A percentile compares a stretch with the other conserved stretches of the same genome.
Conservation (phyloP, 805 yeast genomes). For the Ogataea pilisensis region DNA sequence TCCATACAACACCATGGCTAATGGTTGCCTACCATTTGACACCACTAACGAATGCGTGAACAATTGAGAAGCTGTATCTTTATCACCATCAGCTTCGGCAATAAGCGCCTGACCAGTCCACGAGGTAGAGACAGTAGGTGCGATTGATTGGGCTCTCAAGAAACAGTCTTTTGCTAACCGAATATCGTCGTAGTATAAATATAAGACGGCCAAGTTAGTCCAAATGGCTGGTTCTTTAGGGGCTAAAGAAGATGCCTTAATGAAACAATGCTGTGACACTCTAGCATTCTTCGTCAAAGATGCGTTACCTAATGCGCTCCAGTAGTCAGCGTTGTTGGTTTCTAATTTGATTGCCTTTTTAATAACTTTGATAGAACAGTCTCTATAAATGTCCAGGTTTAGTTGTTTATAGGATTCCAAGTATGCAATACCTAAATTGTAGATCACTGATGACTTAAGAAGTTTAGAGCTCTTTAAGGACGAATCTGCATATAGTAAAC, state of each 20-base stretch:
- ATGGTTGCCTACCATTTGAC: slow-evolving; percentile 67
- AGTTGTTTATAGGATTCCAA: slow-evolving; percentile 39
- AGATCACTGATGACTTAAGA: slow-evolving; percentile 50
- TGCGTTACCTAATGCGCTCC: slow-evolving; percentile 83
- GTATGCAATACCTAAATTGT: slow-evolving; percentile 69
- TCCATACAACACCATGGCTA: slow-evolving; percentile 72
- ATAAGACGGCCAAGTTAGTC: slow-evolving; percentile 79
- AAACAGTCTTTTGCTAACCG: slow-evolving; percentile 73
- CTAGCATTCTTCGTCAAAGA: slow-evolving; percentile 59
- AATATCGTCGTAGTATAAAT: slow-evolving; percentile 61
- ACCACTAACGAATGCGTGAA: slow-evolving; percentile 77
- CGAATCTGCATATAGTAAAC: slow-evolving; percentile 29
- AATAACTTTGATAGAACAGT: slow-evolving; percentile 50
- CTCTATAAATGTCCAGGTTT: slow-evolving; percentile 31
- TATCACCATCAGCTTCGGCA: slow-evolving; percentile 46
- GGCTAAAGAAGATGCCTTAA: slow-evolving; percentile 71
- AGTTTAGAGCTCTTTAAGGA: slow-evolving; percentile 40
- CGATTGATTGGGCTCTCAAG: slow-evolving; percentile 68
- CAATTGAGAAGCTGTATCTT: slow-evolving; percentile 46
- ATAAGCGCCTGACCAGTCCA: slow-evolving; percentile 87
- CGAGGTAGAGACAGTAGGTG: slow-evolving; percentile 69
- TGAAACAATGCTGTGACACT: slow-evolving; percentile 89
- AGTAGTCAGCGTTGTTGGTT: slow-evolving; percentile 61
- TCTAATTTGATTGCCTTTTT: slow-evolving; percentile 72
- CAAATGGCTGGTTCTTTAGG: slow-evolving; percentile 67